A percentile compares a stretch with the other conserved stretches of the same genome.
Conservation (phyloP, 768 basidiomycete genomes). For the Tubosaeta brunneosetosa region DNA sequence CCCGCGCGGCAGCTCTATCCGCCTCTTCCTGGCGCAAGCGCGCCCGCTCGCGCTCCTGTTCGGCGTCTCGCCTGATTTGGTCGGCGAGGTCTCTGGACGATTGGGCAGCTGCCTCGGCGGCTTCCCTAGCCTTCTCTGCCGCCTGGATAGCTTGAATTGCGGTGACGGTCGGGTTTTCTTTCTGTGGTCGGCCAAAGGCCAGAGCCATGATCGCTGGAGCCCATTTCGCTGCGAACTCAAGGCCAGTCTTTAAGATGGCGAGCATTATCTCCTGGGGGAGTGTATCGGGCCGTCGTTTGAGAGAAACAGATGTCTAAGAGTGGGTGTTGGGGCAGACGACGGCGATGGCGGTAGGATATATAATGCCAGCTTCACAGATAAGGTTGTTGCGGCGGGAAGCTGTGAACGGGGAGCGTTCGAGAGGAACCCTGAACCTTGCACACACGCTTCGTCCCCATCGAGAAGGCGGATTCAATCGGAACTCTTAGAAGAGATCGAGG, state of each 20-base stretch:
- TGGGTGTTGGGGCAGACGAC: no score
- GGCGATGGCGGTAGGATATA: no score
- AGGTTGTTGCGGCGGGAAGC: no score
- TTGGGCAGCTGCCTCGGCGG: slow-evolving; percentile 4
- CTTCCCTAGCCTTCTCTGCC: slow-evolving; percentile 7
- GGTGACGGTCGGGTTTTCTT: slow-evolving; percentile 8
- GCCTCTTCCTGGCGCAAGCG: slow-evolving; percentile 10
- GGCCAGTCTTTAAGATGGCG: background rate
- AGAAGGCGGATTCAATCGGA: no score
- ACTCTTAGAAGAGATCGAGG: no score
- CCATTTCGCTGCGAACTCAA: background rate
- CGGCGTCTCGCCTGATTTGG: slow-evolving; percentile 4
- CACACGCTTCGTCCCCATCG: no score
- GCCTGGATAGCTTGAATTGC: slow-evolving; percentile 4
- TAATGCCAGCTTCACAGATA: no score
- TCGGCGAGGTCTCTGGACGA: background rate
- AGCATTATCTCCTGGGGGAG: background rate
- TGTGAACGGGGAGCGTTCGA: no score
- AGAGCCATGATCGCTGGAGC: background rate
- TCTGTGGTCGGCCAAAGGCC: background rate
- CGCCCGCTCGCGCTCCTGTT: slow-evolving; percentile 7
- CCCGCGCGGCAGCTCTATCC: background rate
- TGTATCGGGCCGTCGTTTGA: background rate
- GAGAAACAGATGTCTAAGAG: background rate
- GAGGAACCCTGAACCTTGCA: no score